These are phyloP conservation scores for Hyaloscypha hepaticicola DNA, from an alignment of 495 filamentous ascomycete genomes.

Conservation along the genomic window DNA sequence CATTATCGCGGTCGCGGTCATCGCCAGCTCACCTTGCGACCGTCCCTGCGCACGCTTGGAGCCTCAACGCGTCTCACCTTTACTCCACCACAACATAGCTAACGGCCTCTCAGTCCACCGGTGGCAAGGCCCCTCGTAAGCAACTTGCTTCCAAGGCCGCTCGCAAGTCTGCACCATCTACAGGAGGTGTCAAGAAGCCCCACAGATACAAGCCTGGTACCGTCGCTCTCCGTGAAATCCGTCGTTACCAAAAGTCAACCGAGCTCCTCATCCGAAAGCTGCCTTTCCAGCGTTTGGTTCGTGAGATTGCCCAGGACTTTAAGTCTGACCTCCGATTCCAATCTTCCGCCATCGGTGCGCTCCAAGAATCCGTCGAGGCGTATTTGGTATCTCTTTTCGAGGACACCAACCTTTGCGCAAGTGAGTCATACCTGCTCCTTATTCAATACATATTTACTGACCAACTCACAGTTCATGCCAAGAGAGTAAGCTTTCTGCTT, in stretches of 20 bases:
- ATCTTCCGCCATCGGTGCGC: slow-evolving; percentile 98
- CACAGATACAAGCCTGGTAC: slow-evolving; percentile 99
- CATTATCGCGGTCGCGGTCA: slow-evolving; percentile 21
- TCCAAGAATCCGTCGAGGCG: slow-evolving; percentile 99
- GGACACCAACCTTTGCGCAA: slow-evolving; percentile 98
- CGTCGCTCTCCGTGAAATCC: slow-evolving; percentile 99
- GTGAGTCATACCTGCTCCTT: no score
- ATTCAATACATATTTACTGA: no score
- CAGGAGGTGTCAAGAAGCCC: slow-evolving; percentile 97
- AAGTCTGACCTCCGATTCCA: slow-evolving; percentile 99
- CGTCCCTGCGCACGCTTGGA: slow-evolving; percentile 17
- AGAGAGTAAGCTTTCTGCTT: no score
- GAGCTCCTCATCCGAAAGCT: slow-evolving; percentile 99
- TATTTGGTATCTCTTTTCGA: slow-evolving; percentile 99
- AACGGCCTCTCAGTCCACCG: slow-evolving; percentile 78
- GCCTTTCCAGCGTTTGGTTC: slow-evolving; percentile 99
- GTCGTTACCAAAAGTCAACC: slow-evolving; percentile 99
- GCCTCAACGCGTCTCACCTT: slow-evolving; percentile 30
- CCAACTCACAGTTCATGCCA: slow-evolving; percentile 77
- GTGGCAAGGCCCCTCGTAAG: slow-evolving; percentile 99
- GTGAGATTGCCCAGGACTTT: slow-evolving; percentile 99
- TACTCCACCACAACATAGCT: slow-evolving; percentile 34
- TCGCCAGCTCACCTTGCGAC: slow-evolving; percentile 32
- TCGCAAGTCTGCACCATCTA: slow-evolving; percentile 60
- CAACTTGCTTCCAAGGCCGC: slow-evolving; percentile 88